Evolutionary conservation across 805 yeast species (phyloP).

Genomic region (Ogataea dorogensis): DNA sequence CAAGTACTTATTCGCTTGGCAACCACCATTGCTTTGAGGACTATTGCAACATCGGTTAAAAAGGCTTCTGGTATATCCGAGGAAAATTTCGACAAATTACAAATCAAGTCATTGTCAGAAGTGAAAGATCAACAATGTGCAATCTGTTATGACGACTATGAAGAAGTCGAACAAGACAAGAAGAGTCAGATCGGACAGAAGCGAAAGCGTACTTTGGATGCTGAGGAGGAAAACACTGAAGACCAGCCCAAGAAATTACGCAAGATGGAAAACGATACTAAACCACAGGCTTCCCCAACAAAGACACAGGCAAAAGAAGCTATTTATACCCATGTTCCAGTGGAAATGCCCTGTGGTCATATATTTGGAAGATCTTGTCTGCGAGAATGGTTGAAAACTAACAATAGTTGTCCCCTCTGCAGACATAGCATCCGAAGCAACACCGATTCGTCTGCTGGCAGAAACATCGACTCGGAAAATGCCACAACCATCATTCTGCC

Average conservation of each 20-base stretch:
- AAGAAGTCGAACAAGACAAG: conserved; percentile 8
- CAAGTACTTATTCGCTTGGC: conserved; percentile 64
- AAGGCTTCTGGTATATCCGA: conserved; percentile 52
- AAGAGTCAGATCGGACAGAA: conserved; percentile 14
- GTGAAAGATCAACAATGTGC: conserved; percentile 47
- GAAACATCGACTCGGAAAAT: conserved; percentile 12
- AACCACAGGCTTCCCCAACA: conserved; percentile 16
- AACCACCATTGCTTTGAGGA: conserved; percentile 65
- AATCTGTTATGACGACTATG: conserved; percentile 60
- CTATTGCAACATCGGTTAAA: conserved; percentile 51
- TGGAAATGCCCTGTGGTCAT: conserved; percentile 82
- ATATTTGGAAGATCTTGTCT: conserved; percentile 84
- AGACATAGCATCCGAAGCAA: conserved; percentile 50
- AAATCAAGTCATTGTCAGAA: conserved; percentile 34
- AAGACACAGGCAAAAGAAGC: conserved; percentile 24
- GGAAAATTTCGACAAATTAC: conserved; percentile 51
- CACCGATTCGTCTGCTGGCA: conserved; percentile 20
- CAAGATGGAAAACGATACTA: conserved; percentile 12
- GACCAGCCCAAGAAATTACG: conserved; percentile 14
- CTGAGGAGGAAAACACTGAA: conserved; percentile 9
- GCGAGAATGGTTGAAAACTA: conserved; percentile 74
- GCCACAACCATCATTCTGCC: conserved; percentile 37
- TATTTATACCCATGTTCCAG: conserved; percentile 56
- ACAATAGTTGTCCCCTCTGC: conserved; percentile 84
- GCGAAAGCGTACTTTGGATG: conserved; percentile 15